A percentile compares a stretch with the other conserved stretches of the same genome.
These are phyloP conservation scores for Xenoacremonium recifei DNA, from an alignment of 2,329 filamentous ascomycete genomes.

Conservation along the genomic window DNA sequence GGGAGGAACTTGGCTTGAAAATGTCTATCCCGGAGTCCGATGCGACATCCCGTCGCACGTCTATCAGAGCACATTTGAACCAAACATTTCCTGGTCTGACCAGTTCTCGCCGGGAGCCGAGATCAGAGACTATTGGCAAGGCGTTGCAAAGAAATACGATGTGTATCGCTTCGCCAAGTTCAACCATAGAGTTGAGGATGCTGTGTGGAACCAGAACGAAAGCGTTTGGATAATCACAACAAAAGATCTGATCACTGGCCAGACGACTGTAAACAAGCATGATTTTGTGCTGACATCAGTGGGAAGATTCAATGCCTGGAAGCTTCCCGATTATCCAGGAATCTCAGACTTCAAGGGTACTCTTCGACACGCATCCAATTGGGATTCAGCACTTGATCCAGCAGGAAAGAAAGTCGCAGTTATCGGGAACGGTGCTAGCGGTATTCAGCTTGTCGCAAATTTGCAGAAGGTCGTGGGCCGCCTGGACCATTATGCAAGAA, in stretches of 20 bases:
- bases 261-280: constrained; percentile 44
- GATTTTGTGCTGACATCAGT: constrained; percentile 64
- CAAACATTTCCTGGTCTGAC: constrained; percentile 68
- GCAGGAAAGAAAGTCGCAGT: constrained; percentile 52
- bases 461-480: constrained; percentile 47
- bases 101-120: constrained; percentile 66
- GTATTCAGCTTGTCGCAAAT: constrained; percentile 56
- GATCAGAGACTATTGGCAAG: constrained; percentile 66
- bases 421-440: constrained; percentile 63
- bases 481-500: constrained; percentile 64
- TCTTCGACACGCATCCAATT: constrained; percentile 60
- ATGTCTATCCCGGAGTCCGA: constrained; percentile 61
- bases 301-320: constrained; percentile 66
- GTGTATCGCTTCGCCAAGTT: constrained; percentile 59
- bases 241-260: constrained; percentile 35
- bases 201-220: constrained; percentile 54
- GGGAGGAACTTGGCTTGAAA: constrained; percentile 55
- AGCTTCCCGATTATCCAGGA: constrained; percentile 59
- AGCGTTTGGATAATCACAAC: constrained; percentile 55
- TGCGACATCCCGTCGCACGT: constrained; percentile 70
- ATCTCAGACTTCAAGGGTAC: constrained; percentile 53
- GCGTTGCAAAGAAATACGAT: constrained; percentile 60
- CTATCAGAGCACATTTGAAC: constrained; percentile 67
- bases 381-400: constrained; percentile 52
- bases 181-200: constrained; percentile 52